A percentile compares a stretch with the other conserved stretches of the same genome.
phyloP scores from a whole-genome alignment of 2,329 filamentous ascomycete genomes.

The Cladophialophora immunda region DNA sequence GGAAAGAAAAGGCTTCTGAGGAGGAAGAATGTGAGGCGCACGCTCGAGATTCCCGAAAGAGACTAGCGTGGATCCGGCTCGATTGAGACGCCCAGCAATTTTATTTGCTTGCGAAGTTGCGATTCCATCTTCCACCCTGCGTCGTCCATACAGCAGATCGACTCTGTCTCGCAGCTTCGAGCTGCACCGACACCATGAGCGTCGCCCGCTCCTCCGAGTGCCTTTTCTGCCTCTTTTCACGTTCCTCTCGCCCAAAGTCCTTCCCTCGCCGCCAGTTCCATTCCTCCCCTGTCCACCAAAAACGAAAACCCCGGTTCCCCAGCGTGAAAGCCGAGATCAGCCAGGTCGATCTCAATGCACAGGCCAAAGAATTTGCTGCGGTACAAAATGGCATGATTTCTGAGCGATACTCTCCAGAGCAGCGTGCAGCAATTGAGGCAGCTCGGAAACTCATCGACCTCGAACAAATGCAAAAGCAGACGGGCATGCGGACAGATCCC shows the following conservation, averaged over 20 bases:
- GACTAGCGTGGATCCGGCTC: slow-evolving; percentile 17
- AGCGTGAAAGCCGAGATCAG: slow-evolving; percentile 49
- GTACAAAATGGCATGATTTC: slow-evolving; percentile 23
- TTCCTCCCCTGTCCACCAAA: slow-evolving; percentile 48
- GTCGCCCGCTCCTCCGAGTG: slow-evolving; percentile 59
- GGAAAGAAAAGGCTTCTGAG: background rate
- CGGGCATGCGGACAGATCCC: slow-evolving; percentile 74
- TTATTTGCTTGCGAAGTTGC: background rate
- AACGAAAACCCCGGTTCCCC: slow-evolving; percentile 51
- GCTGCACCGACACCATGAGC: slow-evolving; percentile 53
- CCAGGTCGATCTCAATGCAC: slow-evolving; percentile 38
- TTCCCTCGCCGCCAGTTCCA: slow-evolving; percentile 60
- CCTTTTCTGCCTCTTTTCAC: slow-evolving; percentile 59
- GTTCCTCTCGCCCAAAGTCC: slow-evolving; percentile 50
- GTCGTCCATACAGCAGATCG: background rate
- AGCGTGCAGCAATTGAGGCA: slow-evolving; percentile 81
- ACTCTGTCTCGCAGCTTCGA: slow-evolving; percentile 20
- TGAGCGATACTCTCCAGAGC: slow-evolving; percentile 76
- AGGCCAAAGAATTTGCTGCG: slow-evolving; percentile 27
- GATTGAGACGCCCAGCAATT: slow-evolving; percentile 3
- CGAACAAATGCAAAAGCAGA: slow-evolving; percentile 70
- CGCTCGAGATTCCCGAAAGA: slow-evolving; percentile 16
- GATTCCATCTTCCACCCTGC: slow-evolving; percentile 10
- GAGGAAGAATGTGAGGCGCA: slow-evolving; percentile 20
- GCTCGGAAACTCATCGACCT: slow-evolving; percentile 80